A percentile compares a stretch with the other conserved stretches of the same genome.
Evolutionary conservation across 2,329 filamentous ascomycete species (phyloP).

Genomic region (Botryosphaeria dothidea): DNA sequence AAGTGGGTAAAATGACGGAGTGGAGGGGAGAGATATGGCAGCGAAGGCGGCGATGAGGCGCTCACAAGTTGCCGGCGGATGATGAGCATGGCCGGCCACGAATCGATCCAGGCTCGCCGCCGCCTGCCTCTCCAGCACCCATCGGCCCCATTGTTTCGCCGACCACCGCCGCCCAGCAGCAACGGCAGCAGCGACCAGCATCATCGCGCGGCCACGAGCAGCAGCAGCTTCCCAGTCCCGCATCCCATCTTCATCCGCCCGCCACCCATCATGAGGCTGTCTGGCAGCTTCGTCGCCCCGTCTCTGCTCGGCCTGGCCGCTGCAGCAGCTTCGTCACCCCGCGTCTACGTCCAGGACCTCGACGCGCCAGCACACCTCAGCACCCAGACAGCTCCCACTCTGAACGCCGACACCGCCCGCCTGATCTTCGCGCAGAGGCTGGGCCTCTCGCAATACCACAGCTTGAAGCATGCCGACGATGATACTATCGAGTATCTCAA

Average conservation of each 20-base stretch:
- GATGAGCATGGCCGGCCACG: background rate
- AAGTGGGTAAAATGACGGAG: background rate
- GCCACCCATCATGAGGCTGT: conserved; percentile 47
- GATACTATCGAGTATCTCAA: conserved; percentile 49
- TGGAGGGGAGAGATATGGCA: conserved; percentile 2
- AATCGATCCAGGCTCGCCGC: background rate
- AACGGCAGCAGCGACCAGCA: conserved; percentile 6
- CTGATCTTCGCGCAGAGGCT: conserved; percentile 53
- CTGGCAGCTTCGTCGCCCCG: conserved; percentile 39
- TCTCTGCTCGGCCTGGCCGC: conserved; percentile 40
- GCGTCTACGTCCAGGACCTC: conserved; percentile 16
- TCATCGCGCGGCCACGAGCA: conserved; percentile 3
- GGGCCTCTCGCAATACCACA: conserved; percentile 52
- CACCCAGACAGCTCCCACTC: conserved; percentile 27
- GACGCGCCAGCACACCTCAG: conserved; percentile 28
- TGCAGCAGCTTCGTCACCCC: background rate
- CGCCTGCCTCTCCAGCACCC: background rate
- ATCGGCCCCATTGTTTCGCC: conserved; percentile 14
- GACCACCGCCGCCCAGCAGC: background rate
- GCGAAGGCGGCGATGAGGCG: conserved; percentile 17
- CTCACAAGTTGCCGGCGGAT: conserved; percentile 3
- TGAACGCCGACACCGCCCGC: conserved; percentile 47
- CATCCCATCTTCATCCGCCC: conserved; percentile 14
- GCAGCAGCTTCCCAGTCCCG: background rate
- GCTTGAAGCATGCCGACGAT: conserved; percentile 40